Base-by-base conservation (phyloP, 306 rosid genomes). In the Dalbergia oliveri region DNA sequence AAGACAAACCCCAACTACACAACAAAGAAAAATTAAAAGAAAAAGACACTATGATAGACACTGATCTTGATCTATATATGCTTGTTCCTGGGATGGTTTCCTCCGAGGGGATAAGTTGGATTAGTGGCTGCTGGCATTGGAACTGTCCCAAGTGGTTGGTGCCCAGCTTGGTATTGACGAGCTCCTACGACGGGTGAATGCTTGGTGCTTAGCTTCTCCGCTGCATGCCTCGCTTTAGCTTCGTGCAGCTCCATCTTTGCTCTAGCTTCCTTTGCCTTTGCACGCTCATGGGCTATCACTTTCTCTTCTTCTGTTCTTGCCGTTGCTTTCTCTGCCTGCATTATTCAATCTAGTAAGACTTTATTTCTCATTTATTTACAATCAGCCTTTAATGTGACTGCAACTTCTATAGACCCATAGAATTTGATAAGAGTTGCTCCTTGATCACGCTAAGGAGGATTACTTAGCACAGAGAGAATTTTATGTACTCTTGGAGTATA, bases 211-310 rank as follows among this genome's bases (percentile, higher is more conserved):
- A 82, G 66, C 80, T 85, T 91, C 66, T 89, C 87, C 1, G 79
- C 88, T 0, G 91, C 97, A 66, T 85, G 96, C 87, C 47, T 72
- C 10, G 87, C 97, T 82, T 87, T 92, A 11, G 92, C 91, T 64
- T 89, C 89, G 56, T 88, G 98, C 5, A 89, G 77, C 81, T 90
- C 89, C 85, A 79, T 84, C 81, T 92, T 89, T 18, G 98, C 97
- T 75, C 83, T 60, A 1, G 90, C 93, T 64, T 87, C 91, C 47
- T 84, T 87, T 1, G 90, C 96, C 80, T 80, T 90, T 45, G 86
- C 81, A 1, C 70, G 79, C 47, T 94, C 96, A 37, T 84, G 85
- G 1, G 85, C 89, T 45, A 92, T 84, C 26, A 37, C 84, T 53
- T 71, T 87, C 86, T 86, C 93, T 64, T 87, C 94, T 47, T 63